Evolutionary conservation across 495 filamentous ascomycete species (phyloP).

Genomic region (Aspergillus saccharolyticus): DNA sequence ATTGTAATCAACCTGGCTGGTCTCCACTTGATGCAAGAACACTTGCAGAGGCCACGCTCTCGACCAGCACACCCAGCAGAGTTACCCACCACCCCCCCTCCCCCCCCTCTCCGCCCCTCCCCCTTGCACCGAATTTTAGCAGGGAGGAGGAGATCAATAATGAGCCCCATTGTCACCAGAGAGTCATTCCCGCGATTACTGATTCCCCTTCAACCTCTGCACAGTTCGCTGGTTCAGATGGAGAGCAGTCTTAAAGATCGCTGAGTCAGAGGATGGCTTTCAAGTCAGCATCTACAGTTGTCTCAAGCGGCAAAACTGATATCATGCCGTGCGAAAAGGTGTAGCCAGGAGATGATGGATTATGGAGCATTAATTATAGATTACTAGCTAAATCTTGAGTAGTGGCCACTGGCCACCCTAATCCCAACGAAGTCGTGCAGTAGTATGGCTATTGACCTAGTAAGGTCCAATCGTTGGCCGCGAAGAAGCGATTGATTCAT

Average conservation of each 20-base stretch:
- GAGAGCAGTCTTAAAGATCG: neutral
- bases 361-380: neutral
- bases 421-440: constrained; percentile 22
- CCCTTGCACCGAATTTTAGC: constrained; percentile 12
- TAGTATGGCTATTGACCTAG: constrained; percentile 8
- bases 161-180: neutral
- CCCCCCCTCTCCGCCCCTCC: too few species aligned
- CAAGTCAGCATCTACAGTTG: neutral
- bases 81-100: too few species aligned
- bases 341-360: neutral
- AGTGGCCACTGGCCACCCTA: constrained; percentile 5
- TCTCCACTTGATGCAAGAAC: constrained; percentile 34
- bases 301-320: neutral
- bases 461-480: constrained; percentile 18
- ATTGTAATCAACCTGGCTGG: constrained; percentile 20
- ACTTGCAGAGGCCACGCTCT: constrained; percentile 41
- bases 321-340: neutral
- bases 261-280: neutral
- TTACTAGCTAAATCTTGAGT: neutral
- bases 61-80: constrained; percentile 29
- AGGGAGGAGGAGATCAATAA: constrained; percentile 11
- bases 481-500: constrained; percentile 16
- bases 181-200: neutral
- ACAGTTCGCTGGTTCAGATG: neutral
- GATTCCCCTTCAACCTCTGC: neutral